These are phyloP conservation scores for Pseudogymnoascus sp. DNA, from an alignment of 2,329 filamentous ascomycete species.

Conservation along the genomic window DNA sequence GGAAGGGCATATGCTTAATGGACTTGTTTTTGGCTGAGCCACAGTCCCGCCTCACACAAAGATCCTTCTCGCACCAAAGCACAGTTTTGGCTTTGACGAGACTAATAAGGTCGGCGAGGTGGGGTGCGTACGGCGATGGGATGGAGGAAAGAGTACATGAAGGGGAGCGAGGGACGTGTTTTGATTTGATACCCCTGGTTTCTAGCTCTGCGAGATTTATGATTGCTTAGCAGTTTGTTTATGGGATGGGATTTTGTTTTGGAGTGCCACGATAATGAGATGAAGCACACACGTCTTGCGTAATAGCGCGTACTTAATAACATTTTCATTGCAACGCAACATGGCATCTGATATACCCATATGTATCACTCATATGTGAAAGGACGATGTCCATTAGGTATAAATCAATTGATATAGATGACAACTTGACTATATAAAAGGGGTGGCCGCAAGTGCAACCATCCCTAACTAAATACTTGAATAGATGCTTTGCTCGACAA, in stretches of 20 bases:
- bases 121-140: background rate
- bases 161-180: background rate
- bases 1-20: slow-evolving; percentile 67
- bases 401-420: background rate
- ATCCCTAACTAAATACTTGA: background rate
- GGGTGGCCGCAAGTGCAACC: background rate
- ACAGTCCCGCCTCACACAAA: background rate
- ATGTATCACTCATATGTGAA: background rate
- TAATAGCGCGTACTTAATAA: background rate
- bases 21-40: slow-evolving; percentile 44
- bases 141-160: background rate
- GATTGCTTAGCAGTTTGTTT: background rate
- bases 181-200: slow-evolving; percentile 8
- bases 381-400: background rate
- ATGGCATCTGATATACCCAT: background rate
- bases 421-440: background rate
- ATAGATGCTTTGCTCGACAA: background rate
- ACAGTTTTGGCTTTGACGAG: background rate
- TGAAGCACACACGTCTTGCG: background rate
- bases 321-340: background rate
- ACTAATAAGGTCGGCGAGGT: background rate
- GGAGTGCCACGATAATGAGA: background rate
- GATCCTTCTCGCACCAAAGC: background rate
- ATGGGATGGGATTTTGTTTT: background rate
- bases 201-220: slow-evolving; percentile 4